Evolutionary conservation across 176 grass and related monocot genomes (phyloP).

Genomic region (Miscanthus lutarioriparius): DNA sequence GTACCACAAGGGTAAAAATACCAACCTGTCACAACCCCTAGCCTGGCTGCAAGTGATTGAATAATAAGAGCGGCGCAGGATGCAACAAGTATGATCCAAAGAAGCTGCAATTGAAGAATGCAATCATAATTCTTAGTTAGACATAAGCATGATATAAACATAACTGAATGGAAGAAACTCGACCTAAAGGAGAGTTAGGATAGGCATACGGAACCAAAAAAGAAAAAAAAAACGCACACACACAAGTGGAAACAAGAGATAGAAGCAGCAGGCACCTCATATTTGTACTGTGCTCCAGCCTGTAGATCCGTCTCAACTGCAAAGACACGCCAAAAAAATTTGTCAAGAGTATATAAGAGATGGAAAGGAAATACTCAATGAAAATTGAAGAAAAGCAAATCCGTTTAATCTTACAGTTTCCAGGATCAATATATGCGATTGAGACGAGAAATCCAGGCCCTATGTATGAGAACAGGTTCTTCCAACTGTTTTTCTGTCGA

Average conservation of each 20-base stretch:
- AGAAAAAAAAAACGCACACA: not conserved
- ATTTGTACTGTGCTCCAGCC: slow-evolving; percentile 90
- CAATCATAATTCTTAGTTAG: not conserved
- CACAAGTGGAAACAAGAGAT: slow-evolving; percentile 1
- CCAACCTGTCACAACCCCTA: slow-evolving; percentile 93
- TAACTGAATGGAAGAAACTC: not conserved
- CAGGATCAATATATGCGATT: slow-evolving; percentile 97
- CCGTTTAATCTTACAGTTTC: slow-evolving; percentile 71
- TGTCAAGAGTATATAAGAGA: slow-evolving; percentile 16
- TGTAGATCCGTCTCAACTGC: slow-evolving; percentile 96
- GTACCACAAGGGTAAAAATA: slow-evolving; percentile 11
- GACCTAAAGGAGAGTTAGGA: not conserved
- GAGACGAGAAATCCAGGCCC: slow-evolving; percentile 97
- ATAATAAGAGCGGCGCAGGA: slow-evolving; percentile 97
- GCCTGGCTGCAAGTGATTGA: slow-evolving; percentile 89
- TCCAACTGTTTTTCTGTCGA: slow-evolving; percentile 87
- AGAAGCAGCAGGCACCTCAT: slow-evolving; percentile 61
- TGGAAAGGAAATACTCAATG: not conserved
- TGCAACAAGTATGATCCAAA: slow-evolving; percentile 96
- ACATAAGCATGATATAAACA: slow-evolving; percentile 26
- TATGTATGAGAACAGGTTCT: slow-evolving; percentile 87
- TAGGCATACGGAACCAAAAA: slow-evolving; percentile 3
- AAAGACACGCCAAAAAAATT: not conserved
- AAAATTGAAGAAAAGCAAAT: slow-evolving; percentile 23
- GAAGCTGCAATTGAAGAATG: slow-evolving; percentile 58